A percentile compares a stretch with the other conserved stretches of the same genome.
Evolutionary conservation across 208 protist genomes (phyloP).

Genomic region (Trypanosoma melophagium): DNA sequence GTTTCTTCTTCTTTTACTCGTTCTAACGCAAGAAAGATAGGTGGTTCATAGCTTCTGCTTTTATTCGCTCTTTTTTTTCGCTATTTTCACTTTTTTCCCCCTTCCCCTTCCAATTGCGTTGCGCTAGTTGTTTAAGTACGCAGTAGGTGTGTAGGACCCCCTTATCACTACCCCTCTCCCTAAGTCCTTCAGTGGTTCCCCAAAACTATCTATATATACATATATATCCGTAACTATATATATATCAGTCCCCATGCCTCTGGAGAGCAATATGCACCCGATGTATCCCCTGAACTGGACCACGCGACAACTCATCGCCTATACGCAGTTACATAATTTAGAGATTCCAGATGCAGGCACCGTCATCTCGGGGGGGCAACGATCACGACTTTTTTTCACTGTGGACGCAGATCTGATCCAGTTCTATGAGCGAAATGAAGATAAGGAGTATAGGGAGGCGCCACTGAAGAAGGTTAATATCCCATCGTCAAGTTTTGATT

Average conservation of each 20-base stretch:
- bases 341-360: conserved; percentile 23
- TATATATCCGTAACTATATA: conserved; percentile 10
- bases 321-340: conserved; percentile 31
- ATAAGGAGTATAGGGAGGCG: conserved; percentile 18
- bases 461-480: conserved; percentile 21
- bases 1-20: conserved; percentile 11
- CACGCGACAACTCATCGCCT: conserved; percentile 39
- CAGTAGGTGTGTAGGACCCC: too few species aligned
- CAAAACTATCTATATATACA: neutral
- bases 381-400: neutral
- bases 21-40: neutral
- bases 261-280: conserved; percentile 24
- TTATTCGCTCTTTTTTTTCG: neutral
- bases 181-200: too few species aligned
- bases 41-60: neutral
- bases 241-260: neutral
- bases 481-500: too few species aligned
- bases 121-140: too few species aligned
- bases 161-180: too few species aligned
- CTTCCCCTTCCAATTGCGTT: too few species aligned
- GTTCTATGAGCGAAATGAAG: conserved; percentile 20
- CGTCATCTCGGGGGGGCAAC: conserved; percentile 33
- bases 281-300: conserved; percentile 51
- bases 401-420: conserved; percentile 24
- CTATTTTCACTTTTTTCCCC: neutral